Conservation (phyloP, 2,329 filamentous ascomycete genomes). For the Metarhizium guizhouense region DNA sequence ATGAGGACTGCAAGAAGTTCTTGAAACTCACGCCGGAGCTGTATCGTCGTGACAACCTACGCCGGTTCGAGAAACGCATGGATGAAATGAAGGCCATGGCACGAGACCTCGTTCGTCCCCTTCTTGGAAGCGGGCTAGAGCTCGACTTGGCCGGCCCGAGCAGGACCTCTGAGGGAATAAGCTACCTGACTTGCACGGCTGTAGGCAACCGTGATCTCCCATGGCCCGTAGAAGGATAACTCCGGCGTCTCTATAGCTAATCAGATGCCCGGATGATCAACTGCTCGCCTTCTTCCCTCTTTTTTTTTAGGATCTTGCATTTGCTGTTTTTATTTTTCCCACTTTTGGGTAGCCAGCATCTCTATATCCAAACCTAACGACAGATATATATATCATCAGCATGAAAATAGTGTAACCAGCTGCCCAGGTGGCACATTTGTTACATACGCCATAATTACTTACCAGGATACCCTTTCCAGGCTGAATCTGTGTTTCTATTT, state of each 20-base stretch:
- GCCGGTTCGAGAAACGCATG: conserved; percentile 75
- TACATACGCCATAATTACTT: neutral
- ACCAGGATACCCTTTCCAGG: conserved; percentile 9
- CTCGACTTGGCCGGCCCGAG: conserved; percentile 52
- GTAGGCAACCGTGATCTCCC: conserved; percentile 41
- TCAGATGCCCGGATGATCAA: neutral
- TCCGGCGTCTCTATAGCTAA: neutral
- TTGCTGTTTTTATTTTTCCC: neutral
- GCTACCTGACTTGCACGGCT: conserved; percentile 42
- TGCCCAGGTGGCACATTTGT: neutral
- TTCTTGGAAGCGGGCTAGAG: conserved; percentile 80
- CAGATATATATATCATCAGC: neutral
- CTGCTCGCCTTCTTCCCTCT: neutral
- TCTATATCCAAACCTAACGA: neutral
- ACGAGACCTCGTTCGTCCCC: conserved; percentile 69
- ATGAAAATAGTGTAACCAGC: neutral
- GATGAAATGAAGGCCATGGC: conserved; percentile 84
- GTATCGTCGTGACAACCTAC: conserved; percentile 79
- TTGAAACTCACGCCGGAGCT: conserved; percentile 74
- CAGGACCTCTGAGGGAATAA: conserved; percentile 31
- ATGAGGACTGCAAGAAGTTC: conserved; percentile 87
- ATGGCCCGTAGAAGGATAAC: conserved; percentile 33
- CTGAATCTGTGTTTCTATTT: conserved; percentile 5
- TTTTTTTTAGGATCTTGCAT: neutral
- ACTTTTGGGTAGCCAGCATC: neutral